Percentiles rank a stretch among this genome's conserved stretches.
These are phyloP conservation scores for Fermentozyma sake DNA, from an alignment of 1,139 yeast genomes.

Conservation along the genomic window DNA sequence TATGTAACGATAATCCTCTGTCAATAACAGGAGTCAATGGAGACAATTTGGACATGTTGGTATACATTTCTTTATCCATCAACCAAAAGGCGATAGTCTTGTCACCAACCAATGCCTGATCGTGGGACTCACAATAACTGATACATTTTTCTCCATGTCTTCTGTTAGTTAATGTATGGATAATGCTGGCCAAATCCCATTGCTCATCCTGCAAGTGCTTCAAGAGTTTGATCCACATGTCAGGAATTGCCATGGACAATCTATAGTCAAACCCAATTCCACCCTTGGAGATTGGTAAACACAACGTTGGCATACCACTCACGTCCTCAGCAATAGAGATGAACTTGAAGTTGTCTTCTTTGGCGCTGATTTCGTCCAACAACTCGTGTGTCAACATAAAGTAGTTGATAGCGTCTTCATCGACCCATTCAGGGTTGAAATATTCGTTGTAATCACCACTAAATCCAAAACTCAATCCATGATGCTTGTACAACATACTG, in stretches of 20 bases:
- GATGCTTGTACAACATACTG: constrained; percentile 86
- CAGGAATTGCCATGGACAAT: constrained; percentile 96
- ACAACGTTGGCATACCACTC: constrained; percentile 93
- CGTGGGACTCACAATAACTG: constrained; percentile 93
- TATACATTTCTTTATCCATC: constrained; percentile 98
- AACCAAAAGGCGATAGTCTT: constrained; percentile 96
- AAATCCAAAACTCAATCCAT: constrained; percentile 86
- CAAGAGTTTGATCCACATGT: constrained; percentile 95
- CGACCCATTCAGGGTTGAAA: constrained; percentile 76
- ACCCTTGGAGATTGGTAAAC: constrained; percentile 67
- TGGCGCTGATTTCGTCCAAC: constrained; percentile 45
- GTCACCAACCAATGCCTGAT: constrained; percentile 96
- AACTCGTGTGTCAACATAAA: constrained; percentile 84
- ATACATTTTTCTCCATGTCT: constrained; percentile 87
- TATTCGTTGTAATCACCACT: constrained; percentile 93
- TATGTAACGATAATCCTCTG: constrained; percentile 87
- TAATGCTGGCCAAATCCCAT: constrained; percentile 84
- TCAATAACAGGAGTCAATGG: constrained; percentile 75
- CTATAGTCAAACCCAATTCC: constrained; percentile 95
- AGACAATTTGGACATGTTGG: constrained; percentile 79
- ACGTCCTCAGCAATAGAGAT: constrained; percentile 95
- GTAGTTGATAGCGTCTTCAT: constrained; percentile 81
- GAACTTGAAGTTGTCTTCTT: constrained; percentile 41
- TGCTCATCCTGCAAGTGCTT: constrained; percentile 83
- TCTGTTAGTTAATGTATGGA: constrained; percentile 80